These are phyloP conservation scores for Ambrosia trifida DNA, from an alignment of 129 eudicot species.

Conservation along the genomic window DNA sequence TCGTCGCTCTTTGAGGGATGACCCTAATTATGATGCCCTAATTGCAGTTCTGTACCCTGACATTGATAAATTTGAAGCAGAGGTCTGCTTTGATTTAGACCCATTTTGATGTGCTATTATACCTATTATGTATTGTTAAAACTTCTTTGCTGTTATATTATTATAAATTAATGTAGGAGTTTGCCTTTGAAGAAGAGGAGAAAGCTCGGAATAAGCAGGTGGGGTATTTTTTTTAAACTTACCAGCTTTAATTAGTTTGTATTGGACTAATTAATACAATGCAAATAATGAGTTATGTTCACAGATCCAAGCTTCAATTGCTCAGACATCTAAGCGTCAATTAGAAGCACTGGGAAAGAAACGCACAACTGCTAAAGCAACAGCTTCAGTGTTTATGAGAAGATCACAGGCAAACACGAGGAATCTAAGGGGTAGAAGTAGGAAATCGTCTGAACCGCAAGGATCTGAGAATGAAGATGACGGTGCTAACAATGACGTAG, in stretches of 20 bases:
- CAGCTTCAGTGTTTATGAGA: slow-evolving; percentile 50
- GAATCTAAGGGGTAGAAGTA: slow-evolving; percentile 35
- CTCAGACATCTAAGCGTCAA: slow-evolving; percentile 83
- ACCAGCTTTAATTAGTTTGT: too few species aligned
- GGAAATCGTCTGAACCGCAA: slow-evolving; percentile 35
- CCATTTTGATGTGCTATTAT: slow-evolving; percentile 9
- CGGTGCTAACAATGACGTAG: slow-evolving; percentile 12
- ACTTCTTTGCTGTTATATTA: too few species aligned
- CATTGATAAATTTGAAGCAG: slow-evolving; percentile 55
- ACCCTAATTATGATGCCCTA: slow-evolving; percentile 52
- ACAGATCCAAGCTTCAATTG: slow-evolving; percentile 90
- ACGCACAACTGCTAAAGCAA: slow-evolving; percentile 54
- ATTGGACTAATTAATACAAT: too few species aligned
- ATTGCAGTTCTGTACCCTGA: slow-evolving; percentile 49
- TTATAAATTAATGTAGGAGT: slow-evolving; percentile 48
- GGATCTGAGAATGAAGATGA: slow-evolving; percentile 32
- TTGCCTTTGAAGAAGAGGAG: slow-evolving; percentile 89
- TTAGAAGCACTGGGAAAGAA: slow-evolving; percentile 86
- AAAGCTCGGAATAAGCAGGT: slow-evolving; percentile 86
- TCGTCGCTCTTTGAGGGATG: slow-evolving; percentile 72
- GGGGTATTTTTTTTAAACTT: neutral
- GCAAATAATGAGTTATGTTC: neutral
- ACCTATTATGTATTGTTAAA: neutral
- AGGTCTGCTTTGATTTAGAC: slow-evolving; percentile 40
- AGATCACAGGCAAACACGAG: slow-evolving; percentile 38